These are phyloP conservation scores for Psilocybe subaeruginosa DNA, from an alignment of 768 basidiomycete species.

Conservation along the genomic window DNA sequence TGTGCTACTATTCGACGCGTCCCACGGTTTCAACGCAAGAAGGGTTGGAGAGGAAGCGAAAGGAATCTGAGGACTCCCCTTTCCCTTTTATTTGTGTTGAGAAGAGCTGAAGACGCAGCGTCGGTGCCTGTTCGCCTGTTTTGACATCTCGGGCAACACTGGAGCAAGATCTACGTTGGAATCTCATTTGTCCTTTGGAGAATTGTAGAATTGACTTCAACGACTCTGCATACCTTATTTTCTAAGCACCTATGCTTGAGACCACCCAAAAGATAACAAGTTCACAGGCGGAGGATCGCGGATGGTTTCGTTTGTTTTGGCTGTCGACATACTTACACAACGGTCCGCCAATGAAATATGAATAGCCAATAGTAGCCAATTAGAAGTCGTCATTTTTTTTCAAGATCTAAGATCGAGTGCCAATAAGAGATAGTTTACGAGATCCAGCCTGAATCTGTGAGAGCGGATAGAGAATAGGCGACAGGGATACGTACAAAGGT, in stretches of 20 bases:
- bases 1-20: conserved; percentile 4
- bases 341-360: too few relatives aligned
- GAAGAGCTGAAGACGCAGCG: background rate
- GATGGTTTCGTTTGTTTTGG: background rate
- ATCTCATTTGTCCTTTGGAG: background rate
- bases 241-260: too few relatives aligned
- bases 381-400: background rate
- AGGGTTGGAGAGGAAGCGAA: conserved; percentile 20
- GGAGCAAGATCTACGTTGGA: conserved; percentile 4
- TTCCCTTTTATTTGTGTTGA: conserved; percentile 15
- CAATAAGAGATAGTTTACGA: background rate
- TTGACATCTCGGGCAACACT: background rate
- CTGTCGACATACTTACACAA: too few relatives aligned
- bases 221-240: too few relatives aligned
- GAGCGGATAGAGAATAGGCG: conserved; percentile 23
- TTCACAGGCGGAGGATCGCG: background rate
- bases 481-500: conserved; percentile 22
- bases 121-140: background rate
- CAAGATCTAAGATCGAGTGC: background rate
- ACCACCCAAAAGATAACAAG: too few relatives aligned
- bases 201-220: too few relatives aligned
- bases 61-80: conserved; percentile 8
- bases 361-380: too few relatives aligned
- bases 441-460: conserved; percentile 20
- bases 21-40: conserved; percentile 40